These are phyloP conservation scores for Pleurotus eryngii DNA, from an alignment of 768 basidiomycete species.

Conservation along the genomic window DNA sequence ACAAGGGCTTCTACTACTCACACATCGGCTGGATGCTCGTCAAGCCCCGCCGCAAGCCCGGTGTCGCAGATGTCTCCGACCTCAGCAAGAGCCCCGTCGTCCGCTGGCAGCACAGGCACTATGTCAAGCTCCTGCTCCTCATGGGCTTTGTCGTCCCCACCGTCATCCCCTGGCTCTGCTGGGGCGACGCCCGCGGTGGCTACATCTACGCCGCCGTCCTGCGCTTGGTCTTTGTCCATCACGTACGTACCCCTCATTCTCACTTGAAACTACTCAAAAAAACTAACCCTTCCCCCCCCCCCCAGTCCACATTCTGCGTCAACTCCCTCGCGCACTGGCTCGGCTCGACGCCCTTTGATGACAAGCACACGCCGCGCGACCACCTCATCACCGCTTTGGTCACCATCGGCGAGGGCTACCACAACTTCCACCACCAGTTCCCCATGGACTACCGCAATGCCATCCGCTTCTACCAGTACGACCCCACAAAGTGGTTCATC, in stretches of 20 bases:
- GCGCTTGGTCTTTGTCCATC: conserved; percentile 5
- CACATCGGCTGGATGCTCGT: conserved; percentile 93
- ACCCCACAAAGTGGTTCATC: conserved; percentile 93
- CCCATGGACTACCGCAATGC: conserved; percentile 97
- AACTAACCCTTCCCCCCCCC: background rate
- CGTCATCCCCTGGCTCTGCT: conserved; percentile 29
- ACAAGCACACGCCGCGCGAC: conserved; percentile 56
- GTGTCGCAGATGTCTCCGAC: conserved; percentile 86
- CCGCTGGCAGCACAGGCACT: conserved; percentile 84
- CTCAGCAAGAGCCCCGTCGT: conserved; percentile 75
- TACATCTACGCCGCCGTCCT: conserved; percentile 40
- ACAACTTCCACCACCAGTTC: conserved; percentile 97
- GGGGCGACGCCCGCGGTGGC: conserved; percentile 85
- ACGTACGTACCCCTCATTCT: background rate
- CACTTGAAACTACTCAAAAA: background rate
- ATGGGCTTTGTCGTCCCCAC: conserved; percentile 7
- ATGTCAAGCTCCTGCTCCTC: conserved; percentile 24
- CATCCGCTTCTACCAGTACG: conserved; percentile 91
- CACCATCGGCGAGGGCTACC: conserved; percentile 94
- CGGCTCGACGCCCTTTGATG: conserved; percentile 39
- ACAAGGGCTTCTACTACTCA: conserved; percentile 81
- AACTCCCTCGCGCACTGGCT: conserved; percentile 97
- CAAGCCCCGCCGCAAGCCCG: conserved; percentile 85
- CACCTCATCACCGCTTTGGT: conserved; percentile 85
- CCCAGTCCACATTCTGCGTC: conserved; percentile 91